Percentiles rank a stretch among this genome's conserved stretches.
These are phyloP conservation scores for Apophysomyces elegans DNA, from an alignment of 371 early-diverging fungal species.

Conservation along the genomic window DNA sequence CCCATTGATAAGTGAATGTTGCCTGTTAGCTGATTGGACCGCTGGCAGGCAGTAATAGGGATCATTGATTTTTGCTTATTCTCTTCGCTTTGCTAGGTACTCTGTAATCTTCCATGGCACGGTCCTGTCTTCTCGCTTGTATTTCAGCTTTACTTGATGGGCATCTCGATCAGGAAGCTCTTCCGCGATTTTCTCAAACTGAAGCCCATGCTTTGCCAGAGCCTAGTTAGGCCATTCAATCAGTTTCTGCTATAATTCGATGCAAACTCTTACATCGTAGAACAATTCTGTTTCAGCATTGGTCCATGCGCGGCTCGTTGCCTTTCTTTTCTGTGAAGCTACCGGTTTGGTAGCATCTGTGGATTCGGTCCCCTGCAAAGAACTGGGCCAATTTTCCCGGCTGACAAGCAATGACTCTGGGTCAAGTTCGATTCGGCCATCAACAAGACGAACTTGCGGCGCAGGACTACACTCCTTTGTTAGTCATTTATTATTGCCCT, in stretches of 20 bases:
- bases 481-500: slow-evolving; percentile 30
- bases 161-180: slow-evolving; percentile 63
- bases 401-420: slow-evolving; percentile 57
- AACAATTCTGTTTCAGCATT: slow-evolving; percentile 63
- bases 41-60: no score
- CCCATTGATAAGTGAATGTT: no score
- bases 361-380: slow-evolving; percentile 55
- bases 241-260: neutral
- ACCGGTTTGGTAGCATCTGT: neutral
- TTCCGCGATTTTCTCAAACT: slow-evolving; percentile 69
- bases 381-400: slow-evolving; percentile 11
- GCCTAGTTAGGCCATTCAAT: slow-evolving; percentile 39
- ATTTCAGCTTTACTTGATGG: slow-evolving; percentile 68
- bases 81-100: slow-evolving; percentile 33
- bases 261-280: slow-evolving; percentile 48
- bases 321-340: neutral
- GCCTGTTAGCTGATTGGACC: no score
- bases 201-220: slow-evolving; percentile 75
- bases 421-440: slow-evolving; percentile 72
- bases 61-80: neutral
- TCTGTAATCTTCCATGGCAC: slow-evolving; percentile 58
- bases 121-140: slow-evolving; percentile 63
- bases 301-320: slow-evolving; percentile 54
- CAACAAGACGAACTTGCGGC: slow-evolving; percentile 61
- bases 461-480: slow-evolving; percentile 24